Percentiles rank a stretch among this genome's conserved stretches.
Conservation (phyloP, 2,329 filamentous ascomycete genomes). For the Xylaria sp. region DNA sequence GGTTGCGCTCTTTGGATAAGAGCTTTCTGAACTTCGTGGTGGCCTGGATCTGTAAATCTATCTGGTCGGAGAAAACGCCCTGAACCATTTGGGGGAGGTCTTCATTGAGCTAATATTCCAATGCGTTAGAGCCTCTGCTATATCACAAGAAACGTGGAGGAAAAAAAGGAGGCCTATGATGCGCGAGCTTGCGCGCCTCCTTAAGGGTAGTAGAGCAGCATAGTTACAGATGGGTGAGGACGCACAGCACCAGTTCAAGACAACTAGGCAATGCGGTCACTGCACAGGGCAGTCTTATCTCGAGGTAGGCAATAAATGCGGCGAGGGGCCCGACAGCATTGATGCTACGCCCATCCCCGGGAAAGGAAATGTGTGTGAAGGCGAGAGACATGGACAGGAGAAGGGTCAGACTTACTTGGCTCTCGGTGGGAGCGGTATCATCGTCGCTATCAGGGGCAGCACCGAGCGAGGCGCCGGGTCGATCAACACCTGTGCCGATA, state of each 20-base stretch:
- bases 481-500: conserved; percentile 83
- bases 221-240: background rate
- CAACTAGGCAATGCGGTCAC: background rate
- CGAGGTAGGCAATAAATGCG: background rate
- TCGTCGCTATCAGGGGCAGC: conserved; percentile 97
- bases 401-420: conserved; percentile 75
- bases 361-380: conserved; percentile 4
- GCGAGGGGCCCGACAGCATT: background rate
- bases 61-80: conserved; percentile 98
- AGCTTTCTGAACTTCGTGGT: conserved; percentile 99
- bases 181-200: too few relatives aligned
- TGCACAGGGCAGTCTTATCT: background rate
- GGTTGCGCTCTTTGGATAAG: conserved; percentile 97
- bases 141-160: background rate
- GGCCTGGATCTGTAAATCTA: conserved; percentile 95
- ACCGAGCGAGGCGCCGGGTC: conserved; percentile 83
- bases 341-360: background rate
- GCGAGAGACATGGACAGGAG: conserved; percentile 14
- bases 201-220: background rate
- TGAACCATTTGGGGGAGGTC: conserved; percentile 98
- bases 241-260: background rate
- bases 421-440: conserved; percentile 93
- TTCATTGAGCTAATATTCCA: conserved; percentile 80
- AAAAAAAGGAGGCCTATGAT: background rate
- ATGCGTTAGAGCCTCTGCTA: conserved; percentile 44